Evolutionary conservation across 2,329 filamentous ascomycete genomes (phyloP), one percentile per base, ranked within the genome.

Genomic region (Onygena corvina): DNA sequence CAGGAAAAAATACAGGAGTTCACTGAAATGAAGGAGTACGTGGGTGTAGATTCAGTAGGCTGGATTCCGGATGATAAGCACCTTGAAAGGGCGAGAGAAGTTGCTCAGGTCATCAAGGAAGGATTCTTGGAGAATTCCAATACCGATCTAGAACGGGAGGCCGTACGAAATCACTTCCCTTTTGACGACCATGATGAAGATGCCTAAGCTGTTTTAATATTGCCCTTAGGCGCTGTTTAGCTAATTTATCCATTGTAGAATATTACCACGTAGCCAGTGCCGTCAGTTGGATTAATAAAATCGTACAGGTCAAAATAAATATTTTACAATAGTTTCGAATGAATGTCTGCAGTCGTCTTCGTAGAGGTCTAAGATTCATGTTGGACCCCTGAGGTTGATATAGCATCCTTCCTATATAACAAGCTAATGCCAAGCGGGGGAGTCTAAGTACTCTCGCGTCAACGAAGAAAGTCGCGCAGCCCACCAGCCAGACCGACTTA

Each of bases 271-370:
- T n/a, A n/a, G n/a, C n/a, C n/a, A n/a, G 76, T 7, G 65, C 65
- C 16, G 64, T 86, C 21, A 74, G 72, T 1, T 83, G 80, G 63
- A 79, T 82, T 48, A 75, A 81, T 52, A 73, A 86, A 30, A 59
- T 69, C 33, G 64, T 73, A 9, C 58, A 61, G 47, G 57, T 64
- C n/a, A n/a, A n/a, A n/a, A n/a, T n/a, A n/a, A n/a, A n/a, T n/a
- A n/a, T n/a, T n/a, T n/a, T n/a, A n/a, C n/a, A n/a, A n/a, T n/a
- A n/a, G n/a, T n/a, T n/a, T n/a, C n/a, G n/a, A n/a, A n/a, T n/a
- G n/a, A n/a, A n/a, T n/a, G n/a, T n/a, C n/a, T n/a, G n/a, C n/a
- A n/a, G n/a, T n/a, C n/a, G n/a, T n/a, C n/a, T n/a, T n/a, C n/a
- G n/a, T n/a, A n/a, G n/a, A n/a, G n/a, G n/a, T n/a, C n/a, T n/a